Evolutionary conservation across 2,329 filamentous ascomycete genomes (phyloP).

Genomic region (Calonectria naviculata): DNA sequence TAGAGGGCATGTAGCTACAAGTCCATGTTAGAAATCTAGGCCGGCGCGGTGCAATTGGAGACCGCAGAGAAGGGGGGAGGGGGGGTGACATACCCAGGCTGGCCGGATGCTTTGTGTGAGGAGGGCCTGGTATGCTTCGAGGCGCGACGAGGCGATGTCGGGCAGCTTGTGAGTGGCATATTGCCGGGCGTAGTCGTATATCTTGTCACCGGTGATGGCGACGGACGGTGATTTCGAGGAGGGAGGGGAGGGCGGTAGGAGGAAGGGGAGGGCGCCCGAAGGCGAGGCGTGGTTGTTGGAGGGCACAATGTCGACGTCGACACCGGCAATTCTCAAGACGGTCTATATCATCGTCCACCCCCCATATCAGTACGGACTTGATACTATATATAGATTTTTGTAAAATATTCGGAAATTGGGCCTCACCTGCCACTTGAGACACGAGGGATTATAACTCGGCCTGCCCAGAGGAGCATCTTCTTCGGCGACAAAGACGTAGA

Average conservation of each 20-base stretch:
- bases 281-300: slow-evolving; percentile 96
- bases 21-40: background rate
- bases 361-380: background rate
- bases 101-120: slow-evolving; percentile 82
- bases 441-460: slow-evolving; percentile 91
- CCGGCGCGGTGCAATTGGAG: background rate
- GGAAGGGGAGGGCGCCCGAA: slow-evolving; percentile 87
- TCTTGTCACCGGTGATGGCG: slow-evolving; percentile 63
- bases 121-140: slow-evolving; percentile 83
- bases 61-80: too few relatives aligned
- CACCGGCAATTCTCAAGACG: slow-evolving; percentile 80
- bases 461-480: slow-evolving; percentile 69
- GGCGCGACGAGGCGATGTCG: slow-evolving; percentile 64
- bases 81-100: slow-evolving; percentile 77
- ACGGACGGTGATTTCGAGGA: slow-evolving; percentile 61
- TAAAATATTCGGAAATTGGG: background rate
- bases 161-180: slow-evolving; percentile 49
- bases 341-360: slow-evolving; percentile 63
- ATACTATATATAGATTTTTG: background rate
- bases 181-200: slow-evolving; percentile 76
- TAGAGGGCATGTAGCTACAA: slow-evolving; percentile 84
- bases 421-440: slow-evolving; percentile 94
- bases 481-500: slow-evolving; percentile 82
- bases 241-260: slow-evolving; percentile 67
- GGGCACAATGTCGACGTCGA: slow-evolving; percentile 73